phyloP scores from a whole-genome alignment of 2,329 filamentous ascomycete species.

The Scytalidium lignicola region DNA sequence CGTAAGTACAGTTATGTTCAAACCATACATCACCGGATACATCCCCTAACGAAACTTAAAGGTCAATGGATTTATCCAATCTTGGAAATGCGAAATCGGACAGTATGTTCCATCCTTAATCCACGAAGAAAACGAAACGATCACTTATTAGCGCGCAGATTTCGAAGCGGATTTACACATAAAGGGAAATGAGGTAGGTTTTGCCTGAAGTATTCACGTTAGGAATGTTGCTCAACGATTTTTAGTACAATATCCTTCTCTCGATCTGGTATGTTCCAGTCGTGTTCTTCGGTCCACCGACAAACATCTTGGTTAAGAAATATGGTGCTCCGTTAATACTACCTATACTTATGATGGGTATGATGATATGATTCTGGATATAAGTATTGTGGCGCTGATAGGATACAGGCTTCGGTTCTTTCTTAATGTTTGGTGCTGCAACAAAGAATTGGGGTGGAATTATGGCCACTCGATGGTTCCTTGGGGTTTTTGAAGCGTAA shows the following conservation, averaged over 20 bases:
- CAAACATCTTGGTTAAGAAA: not conserved
- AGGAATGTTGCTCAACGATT: not conserved
- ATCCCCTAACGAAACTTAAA: not conserved
- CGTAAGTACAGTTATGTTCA: not conserved
- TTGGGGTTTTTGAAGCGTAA: constrained; percentile 38
- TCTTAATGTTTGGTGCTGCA: constrained; percentile 20
- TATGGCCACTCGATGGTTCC: constrained; percentile 63
- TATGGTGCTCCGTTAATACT: not conserved
- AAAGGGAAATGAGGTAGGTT: not conserved
- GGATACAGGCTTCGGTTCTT: not conserved
- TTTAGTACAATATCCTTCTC: not conserved
- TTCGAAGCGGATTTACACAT: not conserved
- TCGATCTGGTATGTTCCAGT: not conserved
- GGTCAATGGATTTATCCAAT: not conserved
- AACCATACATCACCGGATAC: too few relatives aligned
- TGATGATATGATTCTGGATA: too few relatives aligned
- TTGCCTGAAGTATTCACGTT: not conserved
- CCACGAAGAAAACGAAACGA: not conserved
- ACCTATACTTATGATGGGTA: not conserved
- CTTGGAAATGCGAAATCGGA: not conserved
- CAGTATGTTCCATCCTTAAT: not conserved
- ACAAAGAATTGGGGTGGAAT: constrained; percentile 59
- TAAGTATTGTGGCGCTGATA: too few relatives aligned
- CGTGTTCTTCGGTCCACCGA: not conserved
- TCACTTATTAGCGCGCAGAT: not conserved